Conservation (phyloP, 2,329 filamentous ascomycete species). For the Paecilomyces dactylethromorphus region DNA sequence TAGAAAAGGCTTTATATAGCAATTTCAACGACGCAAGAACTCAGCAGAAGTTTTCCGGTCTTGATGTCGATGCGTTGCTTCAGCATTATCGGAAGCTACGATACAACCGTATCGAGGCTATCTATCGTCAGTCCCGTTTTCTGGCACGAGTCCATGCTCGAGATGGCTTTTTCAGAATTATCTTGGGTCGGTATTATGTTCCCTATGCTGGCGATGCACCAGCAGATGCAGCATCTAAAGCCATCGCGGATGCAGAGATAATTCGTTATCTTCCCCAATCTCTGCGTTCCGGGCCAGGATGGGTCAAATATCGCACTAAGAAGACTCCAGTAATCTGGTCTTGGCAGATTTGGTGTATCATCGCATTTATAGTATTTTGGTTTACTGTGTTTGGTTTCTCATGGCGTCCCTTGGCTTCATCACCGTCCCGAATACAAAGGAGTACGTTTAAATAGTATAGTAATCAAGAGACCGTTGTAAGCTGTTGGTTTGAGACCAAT, state of each 20-base stretch:
- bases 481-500: neutral
- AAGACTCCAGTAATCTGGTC: neutral
- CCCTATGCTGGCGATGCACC: constrained; percentile 9
- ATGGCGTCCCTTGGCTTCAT: neutral
- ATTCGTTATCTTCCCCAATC: neutral
- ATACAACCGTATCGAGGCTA: constrained; percentile 8
- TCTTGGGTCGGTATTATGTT: constrained; percentile 13
- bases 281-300: neutral
- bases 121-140: constrained; percentile 10
- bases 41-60: neutral
- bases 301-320: neutral
- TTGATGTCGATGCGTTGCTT: constrained; percentile 3
- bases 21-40: neutral
- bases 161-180: constrained; percentile 10
- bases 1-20: constrained; percentile 10
- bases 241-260: constrained; percentile 8
- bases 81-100: constrained; percentile 6
- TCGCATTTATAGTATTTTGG: neutral
- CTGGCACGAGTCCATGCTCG: constrained; percentile 13
- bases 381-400: neutral
- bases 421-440: no score
- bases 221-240: constrained; percentile 10
- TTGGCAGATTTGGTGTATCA: neutral
- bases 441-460: no score
- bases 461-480: neutral